A percentile compares a stretch with the other conserved stretches of the same genome.
Evolutionary conservation across 2,329 filamentous ascomycete species (phyloP).

Genomic region (Pyrenochaeta sp.): DNA sequence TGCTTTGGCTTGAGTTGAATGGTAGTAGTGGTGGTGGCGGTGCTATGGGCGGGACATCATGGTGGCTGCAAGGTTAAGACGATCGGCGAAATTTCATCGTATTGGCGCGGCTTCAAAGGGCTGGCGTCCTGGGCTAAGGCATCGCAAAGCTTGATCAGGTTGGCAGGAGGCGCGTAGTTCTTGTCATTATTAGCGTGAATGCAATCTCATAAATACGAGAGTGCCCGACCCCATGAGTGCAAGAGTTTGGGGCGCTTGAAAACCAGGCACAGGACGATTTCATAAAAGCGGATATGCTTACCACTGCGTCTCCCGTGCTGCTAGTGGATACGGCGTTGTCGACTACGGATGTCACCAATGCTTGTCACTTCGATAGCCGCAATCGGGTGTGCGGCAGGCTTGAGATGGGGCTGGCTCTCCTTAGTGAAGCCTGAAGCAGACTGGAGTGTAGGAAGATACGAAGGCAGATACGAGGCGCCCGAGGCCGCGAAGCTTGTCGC

Average conservation of each 20-base stretch:
- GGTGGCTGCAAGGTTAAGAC: not conserved
- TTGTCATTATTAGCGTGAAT: not conserved
- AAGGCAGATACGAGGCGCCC: not conserved
- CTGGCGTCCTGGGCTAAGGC: not conserved
- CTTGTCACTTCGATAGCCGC: constrained; percentile 14
- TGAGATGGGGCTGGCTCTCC: not conserved
- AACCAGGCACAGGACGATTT: not conserved
- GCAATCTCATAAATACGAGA: constrained; percentile 17
- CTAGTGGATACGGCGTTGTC: constrained; percentile 7
- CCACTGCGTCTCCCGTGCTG: constrained; percentile 6
- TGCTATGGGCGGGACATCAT: not conserved
- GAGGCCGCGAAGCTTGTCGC: not conserved
- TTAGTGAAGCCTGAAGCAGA: not conserved
- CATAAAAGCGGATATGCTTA: constrained; percentile 1
- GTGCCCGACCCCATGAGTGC: constrained; percentile 1
- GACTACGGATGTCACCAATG: constrained; percentile 23
- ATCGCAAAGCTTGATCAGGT: not conserved
- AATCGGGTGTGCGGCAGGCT: constrained; percentile 7
- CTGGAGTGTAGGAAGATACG: constrained; percentile 14
- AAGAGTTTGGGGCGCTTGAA: constrained; percentile 1
- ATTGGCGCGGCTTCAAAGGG: not conserved
- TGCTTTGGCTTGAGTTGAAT: constrained; percentile 36
- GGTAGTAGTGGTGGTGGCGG: not conserved
- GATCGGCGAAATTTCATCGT: constrained; percentile 2
- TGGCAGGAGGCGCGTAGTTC: constrained; percentile 5